Conservation (phyloP, 2,329 filamentous ascomycete genomes). For the Aspergillus carbonarius region DNA sequence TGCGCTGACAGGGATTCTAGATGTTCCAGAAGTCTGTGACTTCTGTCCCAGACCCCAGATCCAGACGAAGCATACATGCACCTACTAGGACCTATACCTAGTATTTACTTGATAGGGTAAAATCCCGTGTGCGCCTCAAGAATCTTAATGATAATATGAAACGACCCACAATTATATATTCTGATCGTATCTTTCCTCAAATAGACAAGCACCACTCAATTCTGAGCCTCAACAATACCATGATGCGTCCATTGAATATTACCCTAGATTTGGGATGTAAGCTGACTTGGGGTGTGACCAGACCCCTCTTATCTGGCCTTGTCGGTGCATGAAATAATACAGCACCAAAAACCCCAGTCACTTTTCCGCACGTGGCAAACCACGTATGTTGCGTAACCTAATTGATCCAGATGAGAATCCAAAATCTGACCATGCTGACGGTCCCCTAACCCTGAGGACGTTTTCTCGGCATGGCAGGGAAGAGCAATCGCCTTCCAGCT, state of each 20-base stretch:
- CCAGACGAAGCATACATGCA: not conserved
- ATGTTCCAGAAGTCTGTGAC: not conserved
- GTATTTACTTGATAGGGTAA: not conserved
- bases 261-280: not conserved
- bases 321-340: not conserved
- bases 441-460: not conserved
- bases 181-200: not conserved
- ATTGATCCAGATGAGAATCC: slow-evolving; percentile 15
- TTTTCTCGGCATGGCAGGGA: not conserved
- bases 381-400: slow-evolving; percentile 13
- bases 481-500: not conserved
- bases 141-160: not conserved
- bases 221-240: not conserved
- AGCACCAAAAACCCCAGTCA: slow-evolving; percentile 5
- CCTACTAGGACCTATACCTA: not conserved
- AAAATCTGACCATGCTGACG: not conserved
- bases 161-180: not conserved
- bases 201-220: not conserved
- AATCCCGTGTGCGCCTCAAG: not conserved
- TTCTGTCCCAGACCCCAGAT: not conserved
- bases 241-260: not conserved
- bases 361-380: slow-evolving; percentile 15
- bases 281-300: slow-evolving; percentile 1
- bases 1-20: not conserved
- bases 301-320: not conserved